Conservation (phyloP, 352 stramenopile species). For the Chrysophaeum taylorii region DNA sequence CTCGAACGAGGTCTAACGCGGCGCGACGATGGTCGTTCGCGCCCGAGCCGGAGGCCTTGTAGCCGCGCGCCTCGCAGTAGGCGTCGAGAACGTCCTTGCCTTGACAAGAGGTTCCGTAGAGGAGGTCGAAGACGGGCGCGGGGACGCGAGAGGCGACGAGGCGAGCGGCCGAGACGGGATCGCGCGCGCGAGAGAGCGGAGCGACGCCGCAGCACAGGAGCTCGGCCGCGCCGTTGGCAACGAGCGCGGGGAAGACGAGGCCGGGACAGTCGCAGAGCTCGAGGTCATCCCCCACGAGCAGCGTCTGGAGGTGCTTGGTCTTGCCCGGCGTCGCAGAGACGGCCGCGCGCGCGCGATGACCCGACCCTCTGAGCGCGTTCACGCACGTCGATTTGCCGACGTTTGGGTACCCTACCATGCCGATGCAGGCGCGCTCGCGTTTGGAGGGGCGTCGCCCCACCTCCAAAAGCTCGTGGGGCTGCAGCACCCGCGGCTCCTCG, state of each 20-base stretch:
- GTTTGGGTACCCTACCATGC: conserved; percentile 99
- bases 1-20: conserved; percentile 86
- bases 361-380: conserved; percentile 91
- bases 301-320: conserved; percentile 99
- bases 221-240: conserved; percentile 86
- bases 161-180: conserved; percentile 82
- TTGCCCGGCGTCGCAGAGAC: conserved; percentile 96
- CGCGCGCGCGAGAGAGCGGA: conserved; percentile 92
- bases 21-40: conserved; percentile 84
- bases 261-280: conserved; percentile 99
- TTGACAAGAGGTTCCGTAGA: conserved; percentile 92
- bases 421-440: conserved; percentile 45
- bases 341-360: conserved; percentile 73
- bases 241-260: conserved; percentile 98
- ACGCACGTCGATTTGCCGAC: conserved; percentile 99
- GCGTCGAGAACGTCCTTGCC: conserved; percentile 58
- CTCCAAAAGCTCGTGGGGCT: not conserved
- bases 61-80: conserved; percentile 66
- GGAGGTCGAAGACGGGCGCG: conserved; percentile 83
- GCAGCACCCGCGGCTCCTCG: conserved; percentile 26
- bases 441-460: not conserved
- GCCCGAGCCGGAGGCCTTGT: conserved; percentile 82
- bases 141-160: conserved; percentile 87
- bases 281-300: conserved; percentile 86
- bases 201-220: conserved; percentile 97